phyloP scores from a whole-genome alignment of 495 filamentous ascomycete species.

The Diplogelasinospora grovesii region DNA sequence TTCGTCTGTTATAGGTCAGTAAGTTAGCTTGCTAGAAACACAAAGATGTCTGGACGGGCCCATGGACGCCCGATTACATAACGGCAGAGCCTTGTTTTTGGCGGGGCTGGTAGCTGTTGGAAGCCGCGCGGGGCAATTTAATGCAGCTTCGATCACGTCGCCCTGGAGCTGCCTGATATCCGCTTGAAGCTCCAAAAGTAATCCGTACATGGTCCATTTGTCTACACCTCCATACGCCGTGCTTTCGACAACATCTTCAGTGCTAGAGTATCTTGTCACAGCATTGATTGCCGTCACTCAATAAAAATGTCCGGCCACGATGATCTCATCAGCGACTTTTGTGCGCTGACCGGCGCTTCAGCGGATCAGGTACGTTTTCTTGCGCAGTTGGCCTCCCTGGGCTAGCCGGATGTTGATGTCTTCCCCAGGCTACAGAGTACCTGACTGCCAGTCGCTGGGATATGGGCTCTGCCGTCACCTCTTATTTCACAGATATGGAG shows the following conservation, averaged over 20 bases:
- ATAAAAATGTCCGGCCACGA: conserved; percentile 53
- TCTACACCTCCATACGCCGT: too few relatives aligned
- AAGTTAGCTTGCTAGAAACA: too few relatives aligned
- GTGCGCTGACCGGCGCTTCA: conserved; percentile 59
- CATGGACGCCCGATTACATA: conserved; percentile 13
- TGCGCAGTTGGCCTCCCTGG: too few relatives aligned
- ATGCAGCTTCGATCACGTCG: conserved; percentile 5
- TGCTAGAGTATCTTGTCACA: too few relatives aligned
- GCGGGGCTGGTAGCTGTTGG: conserved; percentile 10
- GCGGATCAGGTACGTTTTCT: conserved; percentile 56
- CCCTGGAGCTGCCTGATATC: conserved; percentile 19
- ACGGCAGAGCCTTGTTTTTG: not conserved
- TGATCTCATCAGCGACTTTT: conserved; percentile 65
- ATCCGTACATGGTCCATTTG: too few relatives aligned
- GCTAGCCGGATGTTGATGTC: too few relatives aligned
- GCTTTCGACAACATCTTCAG: too few relatives aligned
- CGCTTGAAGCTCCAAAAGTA: not conserved
- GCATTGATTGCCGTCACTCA: not conserved
- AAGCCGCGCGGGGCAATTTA: conserved; percentile 3
- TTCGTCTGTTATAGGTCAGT: too few relatives aligned
- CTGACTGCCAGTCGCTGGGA: conserved; percentile 65
- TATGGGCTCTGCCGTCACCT: conserved; percentile 55
- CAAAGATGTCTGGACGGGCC: too few relatives aligned
- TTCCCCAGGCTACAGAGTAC: conserved; percentile 70
- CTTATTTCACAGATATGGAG: conserved; percentile 66